A percentile compares a stretch with the other conserved stretches of the same genome.
phyloP scores from a whole-genome alignment of 2,329 filamentous ascomycete species.

The Fusarium scirpi region DNA sequence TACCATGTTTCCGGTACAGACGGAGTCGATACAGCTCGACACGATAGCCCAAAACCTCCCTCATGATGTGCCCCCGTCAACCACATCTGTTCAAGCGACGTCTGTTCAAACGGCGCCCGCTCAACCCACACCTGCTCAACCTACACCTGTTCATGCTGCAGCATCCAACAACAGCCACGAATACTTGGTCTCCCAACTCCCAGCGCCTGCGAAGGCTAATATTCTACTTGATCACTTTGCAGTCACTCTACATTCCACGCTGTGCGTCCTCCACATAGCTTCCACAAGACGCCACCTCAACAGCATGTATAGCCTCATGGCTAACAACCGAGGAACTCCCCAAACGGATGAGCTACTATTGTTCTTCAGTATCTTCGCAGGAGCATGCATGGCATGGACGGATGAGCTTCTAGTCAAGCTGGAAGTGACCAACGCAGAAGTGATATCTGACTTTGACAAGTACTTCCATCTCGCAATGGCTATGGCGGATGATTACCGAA shows the following conservation, averaged over 20 bases:
- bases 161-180: too few relatives aligned
- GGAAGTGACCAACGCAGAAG: neutral
- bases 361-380: slow-evolving; percentile 10
- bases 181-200: neutral
- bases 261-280: slow-evolving; percentile 2
- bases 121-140: neutral
- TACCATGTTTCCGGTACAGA: neutral
- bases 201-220: neutral
- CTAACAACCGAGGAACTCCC: accelerated
- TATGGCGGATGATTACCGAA: neutral
- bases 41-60: neutral
- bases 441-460: neutral
- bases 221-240: neutral
- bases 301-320: neutral
- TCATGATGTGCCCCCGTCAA: neutral
- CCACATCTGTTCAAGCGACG: neutral
- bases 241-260: neutral
- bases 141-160: neutral
- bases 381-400: slow-evolving; percentile 6
- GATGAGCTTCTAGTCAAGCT: slow-evolving; percentile 1
- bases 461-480: neutral
- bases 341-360: neutral
- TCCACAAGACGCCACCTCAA: neutral
- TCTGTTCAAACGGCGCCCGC: neutral
- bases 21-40: neutral